phyloP scores from a whole-genome alignment of 306 rosid genomes.

The Acacia confusa region DNA sequence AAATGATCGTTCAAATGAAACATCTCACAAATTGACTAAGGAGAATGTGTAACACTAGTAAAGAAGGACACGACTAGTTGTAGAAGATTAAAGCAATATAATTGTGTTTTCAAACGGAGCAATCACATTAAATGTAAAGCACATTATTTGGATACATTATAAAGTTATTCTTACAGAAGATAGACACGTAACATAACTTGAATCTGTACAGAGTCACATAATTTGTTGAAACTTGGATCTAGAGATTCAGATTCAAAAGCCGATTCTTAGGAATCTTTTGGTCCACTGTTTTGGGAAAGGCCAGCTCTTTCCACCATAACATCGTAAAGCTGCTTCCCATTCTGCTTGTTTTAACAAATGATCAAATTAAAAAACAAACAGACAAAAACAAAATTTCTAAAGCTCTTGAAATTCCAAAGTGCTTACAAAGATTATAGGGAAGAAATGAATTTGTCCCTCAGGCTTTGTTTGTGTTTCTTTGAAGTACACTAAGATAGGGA shows the following conservation, averaged over 20 bases:
- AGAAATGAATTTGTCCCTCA: slow-evolving; percentile 94
- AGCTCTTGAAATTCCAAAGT: not conserved
- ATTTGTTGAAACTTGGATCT: not conserved
- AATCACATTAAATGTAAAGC: not conserved
- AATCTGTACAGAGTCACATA: not conserved
- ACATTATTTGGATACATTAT: not conserved
- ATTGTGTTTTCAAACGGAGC: not conserved
- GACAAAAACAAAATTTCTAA: not conserved
- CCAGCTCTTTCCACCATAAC: slow-evolving; percentile 97
- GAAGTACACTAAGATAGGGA: slow-evolving; percentile 88
- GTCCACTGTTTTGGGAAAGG: slow-evolving; percentile 78
- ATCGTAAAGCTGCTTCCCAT: slow-evolving; percentile 65
- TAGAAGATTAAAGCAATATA: not conserved
- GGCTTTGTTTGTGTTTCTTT: slow-evolving; percentile 95
- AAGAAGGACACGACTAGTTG: not conserved
- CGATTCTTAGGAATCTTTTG: slow-evolving; percentile 45
- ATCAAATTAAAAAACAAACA: slow-evolving; percentile 10
- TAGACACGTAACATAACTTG: not conserved
- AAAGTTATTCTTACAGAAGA: not conserved
- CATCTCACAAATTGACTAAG: not conserved
- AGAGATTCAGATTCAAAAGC: slow-evolving; percentile 5
- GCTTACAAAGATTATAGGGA: slow-evolving; percentile 92
- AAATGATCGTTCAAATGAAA: not conserved
- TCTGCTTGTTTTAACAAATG: slow-evolving; percentile 50
- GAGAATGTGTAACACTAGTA: not conserved